Evolutionary conservation across 139 green algal species (phyloP).

Genomic region (Coelastrella sp.): DNA sequence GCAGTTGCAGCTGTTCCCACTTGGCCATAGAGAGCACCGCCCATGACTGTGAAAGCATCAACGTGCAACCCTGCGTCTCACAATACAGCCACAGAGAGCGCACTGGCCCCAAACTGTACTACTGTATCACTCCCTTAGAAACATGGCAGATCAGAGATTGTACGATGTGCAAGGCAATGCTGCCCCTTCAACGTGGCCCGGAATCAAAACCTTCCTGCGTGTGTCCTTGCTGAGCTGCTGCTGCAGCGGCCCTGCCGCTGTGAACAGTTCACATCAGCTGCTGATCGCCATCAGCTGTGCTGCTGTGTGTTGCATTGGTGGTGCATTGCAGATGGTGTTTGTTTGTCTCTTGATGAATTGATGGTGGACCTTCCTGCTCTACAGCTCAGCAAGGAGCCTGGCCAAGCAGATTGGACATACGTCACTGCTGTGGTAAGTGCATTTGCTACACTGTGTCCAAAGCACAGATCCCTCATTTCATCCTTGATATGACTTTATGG

Average conservation of each 20-base stretch:
- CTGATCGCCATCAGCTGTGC: neutral
- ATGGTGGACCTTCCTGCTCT: neutral
- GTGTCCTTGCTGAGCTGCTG: neutral
- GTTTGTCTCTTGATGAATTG: neutral
- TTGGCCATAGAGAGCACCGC: too few relatives aligned
- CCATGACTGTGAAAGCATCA: too few relatives aligned
- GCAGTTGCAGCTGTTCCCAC: too few relatives aligned
- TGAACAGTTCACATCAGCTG: neutral
- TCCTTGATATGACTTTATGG: neutral
- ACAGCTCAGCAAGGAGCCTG: neutral
- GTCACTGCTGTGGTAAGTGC: conserved; percentile 14
- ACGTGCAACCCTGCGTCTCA: too few relatives aligned
- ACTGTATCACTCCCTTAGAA: too few relatives aligned
- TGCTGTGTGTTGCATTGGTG: neutral
- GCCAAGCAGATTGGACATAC: neutral
- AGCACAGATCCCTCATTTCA: neutral
- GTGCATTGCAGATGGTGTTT: neutral
- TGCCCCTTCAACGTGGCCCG: too few relatives aligned
- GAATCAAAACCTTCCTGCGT: too few relatives aligned
- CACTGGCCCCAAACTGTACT: too few relatives aligned
- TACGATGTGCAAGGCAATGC: too few relatives aligned
- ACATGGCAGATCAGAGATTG: too few relatives aligned
- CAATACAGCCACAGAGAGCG: too few relatives aligned
- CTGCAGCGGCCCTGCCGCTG: too few relatives aligned
- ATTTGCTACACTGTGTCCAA: neutral